These are phyloP conservation scores for Diaporthe humulicola DNA, from an alignment of 2,329 filamentous ascomycete species.

Conservation along the genomic window DNA sequence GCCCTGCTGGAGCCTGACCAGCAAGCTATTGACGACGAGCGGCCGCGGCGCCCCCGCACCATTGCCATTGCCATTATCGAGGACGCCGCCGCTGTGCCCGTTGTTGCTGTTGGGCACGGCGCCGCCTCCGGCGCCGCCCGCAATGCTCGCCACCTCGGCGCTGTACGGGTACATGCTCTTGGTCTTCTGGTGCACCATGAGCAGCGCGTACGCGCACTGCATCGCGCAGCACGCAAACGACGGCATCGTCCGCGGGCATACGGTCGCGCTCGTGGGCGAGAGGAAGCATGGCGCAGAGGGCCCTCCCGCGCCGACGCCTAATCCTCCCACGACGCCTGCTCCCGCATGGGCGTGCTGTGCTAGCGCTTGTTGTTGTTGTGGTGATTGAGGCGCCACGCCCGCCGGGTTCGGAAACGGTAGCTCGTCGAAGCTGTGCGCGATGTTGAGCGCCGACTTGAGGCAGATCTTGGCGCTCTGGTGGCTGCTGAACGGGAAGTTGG, in stretches of 20 bases:
- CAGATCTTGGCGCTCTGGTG: slow-evolving; percentile 64
- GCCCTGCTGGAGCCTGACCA: slow-evolving; percentile 56
- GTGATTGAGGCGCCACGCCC: slow-evolving; percentile 45
- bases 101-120: slow-evolving; percentile 13
- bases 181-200: slow-evolving; percentile 58
- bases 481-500: slow-evolving; percentile 57
- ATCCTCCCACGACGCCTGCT: not conserved
- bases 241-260: slow-evolving; percentile 60
- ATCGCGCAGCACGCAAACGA: slow-evolving; percentile 61
- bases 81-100: not conserved
- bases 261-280: slow-evolving; percentile 52
- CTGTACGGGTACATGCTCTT: slow-evolving; percentile 51
- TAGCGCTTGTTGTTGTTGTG: slow-evolving; percentile 41
- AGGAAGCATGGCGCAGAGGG: slow-evolving; percentile 48
- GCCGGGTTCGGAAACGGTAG: slow-evolving; percentile 61
- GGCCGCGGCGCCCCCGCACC: slow-evolving; percentile 9
- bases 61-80: not conserved
- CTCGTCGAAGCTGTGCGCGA: slow-evolving; percentile 59
- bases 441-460: slow-evolving; percentile 61
- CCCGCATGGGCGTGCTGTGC: not conserved
- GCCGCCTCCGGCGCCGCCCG: slow-evolving; percentile 38
- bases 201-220: slow-evolving; percentile 59
- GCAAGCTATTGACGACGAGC: slow-evolving; percentile 50
- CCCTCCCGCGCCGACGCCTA: not conserved
- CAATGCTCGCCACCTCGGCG: slow-evolving; percentile 44